A percentile compares a stretch with the other conserved stretches of the same genome.
Evolutionary conservation across 1,284 basidiomycete genomes (phyloP).

Genomic region (Omphalotus olearius): DNA sequence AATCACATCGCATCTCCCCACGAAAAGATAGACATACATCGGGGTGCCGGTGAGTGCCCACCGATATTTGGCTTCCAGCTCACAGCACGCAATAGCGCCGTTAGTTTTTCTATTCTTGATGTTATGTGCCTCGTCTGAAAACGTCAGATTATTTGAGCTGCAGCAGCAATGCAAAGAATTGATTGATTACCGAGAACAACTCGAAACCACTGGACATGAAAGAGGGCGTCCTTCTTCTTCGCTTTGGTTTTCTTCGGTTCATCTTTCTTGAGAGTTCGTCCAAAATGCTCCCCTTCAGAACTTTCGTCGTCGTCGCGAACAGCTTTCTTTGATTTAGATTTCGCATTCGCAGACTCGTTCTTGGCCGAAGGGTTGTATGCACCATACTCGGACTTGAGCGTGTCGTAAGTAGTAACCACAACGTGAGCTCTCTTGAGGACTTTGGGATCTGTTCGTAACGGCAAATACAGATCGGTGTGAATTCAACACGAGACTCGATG

Average conservation of each 20-base stretch:
- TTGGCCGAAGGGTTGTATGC: conserved; percentile 42
- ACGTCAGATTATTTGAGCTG: not conserved
- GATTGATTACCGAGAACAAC: conserved; percentile 72
- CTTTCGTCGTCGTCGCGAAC: conserved; percentile 31
- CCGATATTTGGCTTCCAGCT: conserved; percentile 72
- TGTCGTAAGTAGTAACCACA: conserved; percentile 83
- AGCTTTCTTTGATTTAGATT: conserved; percentile 27
- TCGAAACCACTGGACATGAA: conserved; percentile 80
- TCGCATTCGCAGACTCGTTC: conserved; percentile 42
- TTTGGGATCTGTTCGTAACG: conserved; percentile 44
- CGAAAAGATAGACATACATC: conserved; percentile 48
- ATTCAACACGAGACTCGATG: not conserved
- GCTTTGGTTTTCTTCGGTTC: conserved; percentile 29
- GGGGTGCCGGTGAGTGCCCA: conserved; percentile 94
- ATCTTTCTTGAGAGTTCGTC: conserved; percentile 36
- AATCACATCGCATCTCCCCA: not conserved
- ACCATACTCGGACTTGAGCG: conserved; percentile 71
- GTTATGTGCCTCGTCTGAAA: conserved; percentile 90
- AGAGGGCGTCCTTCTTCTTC: conserved; percentile 64
- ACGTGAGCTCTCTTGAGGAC: conserved; percentile 66
- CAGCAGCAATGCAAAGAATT: not conserved
- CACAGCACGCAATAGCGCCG: conserved; percentile 78
- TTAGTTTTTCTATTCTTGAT: conserved; percentile 94
- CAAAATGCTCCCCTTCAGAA: conserved; percentile 35
- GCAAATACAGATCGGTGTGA: conserved; percentile 1